Conservation (phyloP, 305 asterid species). For the Fraxinus velutina region DNA sequence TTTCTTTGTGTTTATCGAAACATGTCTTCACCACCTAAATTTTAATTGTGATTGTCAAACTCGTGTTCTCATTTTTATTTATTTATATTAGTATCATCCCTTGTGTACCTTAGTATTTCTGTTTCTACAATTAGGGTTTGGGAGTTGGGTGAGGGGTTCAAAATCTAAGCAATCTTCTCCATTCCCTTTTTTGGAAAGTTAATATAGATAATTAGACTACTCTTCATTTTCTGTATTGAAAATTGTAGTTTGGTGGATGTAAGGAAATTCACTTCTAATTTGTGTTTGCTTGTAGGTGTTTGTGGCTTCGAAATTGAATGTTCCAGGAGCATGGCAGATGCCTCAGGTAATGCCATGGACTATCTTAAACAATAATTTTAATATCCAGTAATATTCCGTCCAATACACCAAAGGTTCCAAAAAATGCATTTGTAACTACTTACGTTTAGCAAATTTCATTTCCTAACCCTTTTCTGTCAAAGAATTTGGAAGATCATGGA, state of each 20-base stretch:
- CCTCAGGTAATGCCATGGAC: slow-evolving; percentile 59
- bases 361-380: too few relatives aligned
- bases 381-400: neutral
- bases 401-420: neutral
- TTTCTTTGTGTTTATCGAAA: neutral
- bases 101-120: neutral
- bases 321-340: slow-evolving; percentile 99
- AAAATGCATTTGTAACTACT: neutral
- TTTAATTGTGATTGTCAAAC: neutral
- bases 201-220: neutral
- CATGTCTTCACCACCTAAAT: neutral
- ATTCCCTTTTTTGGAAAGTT: neutral
- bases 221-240: neutral
- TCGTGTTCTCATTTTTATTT: neutral
- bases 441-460: neutral
- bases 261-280: slow-evolving; percentile 2
- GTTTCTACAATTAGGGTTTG: neutral
- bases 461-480: neutral
- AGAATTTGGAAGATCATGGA: neutral
- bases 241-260: neutral
- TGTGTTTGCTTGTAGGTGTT: slow-evolving; percentile 63
- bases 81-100: neutral
- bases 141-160: neutral
- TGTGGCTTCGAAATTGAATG: slow-evolving; percentile 90
- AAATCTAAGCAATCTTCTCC: neutral